Conservation (phyloP, 1,284 basidiomycete species). For the Bondarzewia mesenterica region DNA sequence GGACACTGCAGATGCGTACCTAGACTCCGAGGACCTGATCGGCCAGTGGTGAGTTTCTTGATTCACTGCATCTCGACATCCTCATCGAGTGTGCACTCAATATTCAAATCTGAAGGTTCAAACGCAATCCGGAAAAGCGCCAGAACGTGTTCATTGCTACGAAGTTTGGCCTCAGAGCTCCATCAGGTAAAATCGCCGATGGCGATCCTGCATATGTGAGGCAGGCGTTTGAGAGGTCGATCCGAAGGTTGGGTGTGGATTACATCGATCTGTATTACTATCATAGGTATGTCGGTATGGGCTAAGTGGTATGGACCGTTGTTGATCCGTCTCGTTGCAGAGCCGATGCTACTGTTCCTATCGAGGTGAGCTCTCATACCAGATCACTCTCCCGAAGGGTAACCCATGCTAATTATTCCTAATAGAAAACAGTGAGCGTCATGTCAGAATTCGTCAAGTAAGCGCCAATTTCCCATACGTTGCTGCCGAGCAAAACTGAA, state of each 20-base stretch:
- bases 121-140: slow-evolving; percentile 30
- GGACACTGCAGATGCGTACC: slow-evolving; percentile 9
- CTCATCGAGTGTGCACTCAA: not conserved
- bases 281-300: slow-evolving; percentile 2
- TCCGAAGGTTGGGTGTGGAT: slow-evolving; percentile 33
- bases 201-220: slow-evolving; percentile 28
- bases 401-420: slow-evolving; percentile 5
- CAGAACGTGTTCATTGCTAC: slow-evolving; percentile 37
- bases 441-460: slow-evolving; percentile 51
- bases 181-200: slow-evolving; percentile 13
- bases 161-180: slow-evolving; percentile 36
- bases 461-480: too few species aligned
- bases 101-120: slow-evolving; percentile 21
- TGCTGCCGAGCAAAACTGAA: not conserved
- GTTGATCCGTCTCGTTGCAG: too few species aligned
- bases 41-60: slow-evolving; percentile 7
- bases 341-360: slow-evolving; percentile 6
- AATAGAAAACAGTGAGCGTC: slow-evolving; percentile 31
- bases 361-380: too few species aligned
- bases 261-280: slow-evolving; percentile 32
- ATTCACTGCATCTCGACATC: too few species aligned
- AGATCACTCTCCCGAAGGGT: too few species aligned
- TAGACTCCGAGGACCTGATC: slow-evolving; percentile 7
- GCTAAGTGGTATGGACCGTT: too few species aligned
- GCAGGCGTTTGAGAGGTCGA: slow-evolving; percentile 26